Base-by-base conservation (phyloP, 352 stramenopile genomes). In the Pythium dissotocum region DNA sequence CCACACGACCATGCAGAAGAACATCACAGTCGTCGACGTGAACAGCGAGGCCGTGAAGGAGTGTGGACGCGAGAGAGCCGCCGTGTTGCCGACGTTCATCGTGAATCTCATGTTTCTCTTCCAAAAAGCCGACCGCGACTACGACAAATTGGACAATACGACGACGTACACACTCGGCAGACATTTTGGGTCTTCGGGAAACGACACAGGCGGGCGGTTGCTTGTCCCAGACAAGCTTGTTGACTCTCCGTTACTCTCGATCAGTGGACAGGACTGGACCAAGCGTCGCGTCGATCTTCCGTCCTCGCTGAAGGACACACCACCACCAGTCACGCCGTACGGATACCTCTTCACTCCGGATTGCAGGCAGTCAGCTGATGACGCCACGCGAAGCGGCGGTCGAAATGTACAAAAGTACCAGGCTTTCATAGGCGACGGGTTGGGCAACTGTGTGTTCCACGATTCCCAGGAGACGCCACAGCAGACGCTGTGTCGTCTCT, bases 401-500 rank as follows among this genome's bases (percentile, higher is more conserved):
- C 76, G 76, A 32, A 83, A 83, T 16, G 76, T 80, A 8, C 73
- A 80, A 42, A 83, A 83, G 32, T 79, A 83, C 40, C 76, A 80
- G 24, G 71, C 73, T 4, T 83, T 74, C 24, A 70, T 80, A 42
- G 71, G 76, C 8, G 76, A 83, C 24, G 73, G 73, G 1, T 35
- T 79, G 8, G 73, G 76, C 1, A 70, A 79, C 57, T 80, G 73
- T 46, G 63, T 54, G 1, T 80, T 80, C 52, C 65, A 67, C 16
- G 76, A 83, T 18, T 83, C 76, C 0, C 76, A 83, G 18, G 76
- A 83, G 35, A 83, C 76, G 0, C 65, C 71, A 18, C 66, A 63
- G 16, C 76, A 83, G 13, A 74, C 67, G 24, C 53, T 83, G 0
- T 83, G 76, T 42, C 70, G 76, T 12, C 35, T 83, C 16, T 71